A percentile compares a stretch with the other conserved stretches of the same genome.
Evolutionary conservation across 139 green algal species (phyloP).

Genomic region (Coelastrella sp.): DNA sequence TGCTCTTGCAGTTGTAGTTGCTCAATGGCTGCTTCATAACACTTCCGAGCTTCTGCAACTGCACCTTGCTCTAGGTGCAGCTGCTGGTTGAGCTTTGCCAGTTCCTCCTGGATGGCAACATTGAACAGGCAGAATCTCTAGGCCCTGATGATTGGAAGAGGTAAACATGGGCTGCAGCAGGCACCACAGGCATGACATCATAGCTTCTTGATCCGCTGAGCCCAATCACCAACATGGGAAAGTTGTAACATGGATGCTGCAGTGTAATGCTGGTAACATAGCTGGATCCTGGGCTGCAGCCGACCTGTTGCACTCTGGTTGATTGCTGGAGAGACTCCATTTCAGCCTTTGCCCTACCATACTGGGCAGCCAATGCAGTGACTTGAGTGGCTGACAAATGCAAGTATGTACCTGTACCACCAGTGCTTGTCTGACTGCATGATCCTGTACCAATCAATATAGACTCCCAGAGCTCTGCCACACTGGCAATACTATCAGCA

Average conservation of each 20-base stretch:
- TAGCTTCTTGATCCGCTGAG: too few relatives aligned
- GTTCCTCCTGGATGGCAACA: background rate
- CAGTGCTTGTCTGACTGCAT: background rate
- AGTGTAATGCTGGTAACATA: background rate
- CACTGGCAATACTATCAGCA: background rate
- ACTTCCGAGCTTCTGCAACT: background rate
- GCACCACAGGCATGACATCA: too few relatives aligned
- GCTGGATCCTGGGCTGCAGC: background rate
- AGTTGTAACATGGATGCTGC: too few relatives aligned
- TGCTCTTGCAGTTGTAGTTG: constrained; percentile 28
- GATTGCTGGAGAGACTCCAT: constrained; percentile 4
- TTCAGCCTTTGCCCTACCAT: constrained; percentile 4
- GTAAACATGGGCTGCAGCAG: too few relatives aligned
- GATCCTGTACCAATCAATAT: background rate
- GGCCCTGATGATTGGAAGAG: background rate
- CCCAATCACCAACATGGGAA: too few relatives aligned
- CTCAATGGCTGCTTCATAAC: background rate
- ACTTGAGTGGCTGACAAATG: background rate
- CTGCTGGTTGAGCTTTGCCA: background rate
- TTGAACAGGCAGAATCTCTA: background rate
- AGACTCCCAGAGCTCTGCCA: background rate
- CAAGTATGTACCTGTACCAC: background rate
- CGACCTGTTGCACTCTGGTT: background rate
- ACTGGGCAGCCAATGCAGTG: background rate
- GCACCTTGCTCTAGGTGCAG: background rate